A percentile compares a stretch with the other conserved stretches of the same genome.
These are phyloP conservation scores for Podospora pseudocomata DNA, from an alignment of 495 filamentous ascomycete genomes.

Conservation along the genomic window DNA sequence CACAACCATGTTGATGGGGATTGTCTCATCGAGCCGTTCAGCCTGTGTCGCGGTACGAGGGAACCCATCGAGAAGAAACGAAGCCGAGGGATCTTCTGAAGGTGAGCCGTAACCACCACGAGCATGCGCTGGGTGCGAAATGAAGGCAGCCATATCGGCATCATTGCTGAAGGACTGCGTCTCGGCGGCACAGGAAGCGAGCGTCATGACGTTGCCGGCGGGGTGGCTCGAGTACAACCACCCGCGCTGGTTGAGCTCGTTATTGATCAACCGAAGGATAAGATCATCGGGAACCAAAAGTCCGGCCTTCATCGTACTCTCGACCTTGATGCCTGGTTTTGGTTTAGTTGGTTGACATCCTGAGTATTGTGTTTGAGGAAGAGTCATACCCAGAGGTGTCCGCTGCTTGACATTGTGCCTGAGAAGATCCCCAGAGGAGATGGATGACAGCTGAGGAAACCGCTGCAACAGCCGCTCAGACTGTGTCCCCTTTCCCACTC, in stretches of 20 bases:
- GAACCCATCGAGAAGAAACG: slow-evolving; percentile 95
- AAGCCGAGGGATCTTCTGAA: slow-evolving; percentile 66
- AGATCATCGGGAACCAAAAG: slow-evolving; percentile 81
- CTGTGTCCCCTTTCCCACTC: slow-evolving; percentile 90
- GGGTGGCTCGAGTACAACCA: slow-evolving; percentile 59
- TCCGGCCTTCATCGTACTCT: slow-evolving; percentile 78
- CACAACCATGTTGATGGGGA: slow-evolving; percentile 90
- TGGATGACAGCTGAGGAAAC: slow-evolving; percentile 83
- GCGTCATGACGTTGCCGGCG: slow-evolving; percentile 40
- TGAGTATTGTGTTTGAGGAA: neutral
- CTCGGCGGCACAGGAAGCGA: slow-evolving; percentile 33
- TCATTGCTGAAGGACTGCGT: slow-evolving; percentile 22
- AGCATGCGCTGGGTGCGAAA: slow-evolving; percentile 39
- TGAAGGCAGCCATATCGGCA: slow-evolving; percentile 36
- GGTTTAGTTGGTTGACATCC: neutral
- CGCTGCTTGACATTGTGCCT: slow-evolving; percentile 85
- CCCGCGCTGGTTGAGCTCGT: slow-evolving; percentile 75
- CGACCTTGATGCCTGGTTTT: slow-evolving; percentile 74
- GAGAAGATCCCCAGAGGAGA: slow-evolving; percentile 90
- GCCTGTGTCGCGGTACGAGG: slow-evolving; percentile 85
- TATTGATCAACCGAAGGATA: slow-evolving; percentile 87
- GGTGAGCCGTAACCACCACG: slow-evolving; percentile 33
- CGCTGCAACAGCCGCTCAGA: slow-evolving; percentile 79
- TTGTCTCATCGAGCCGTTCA: slow-evolving; percentile 64
- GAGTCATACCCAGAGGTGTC: slow-evolving; percentile 72